Percentiles rank a stretch among this genome's conserved stretches.
Conservation (phyloP, 2,329 filamentous ascomycete species). For the Venturia nashicola region DNA sequence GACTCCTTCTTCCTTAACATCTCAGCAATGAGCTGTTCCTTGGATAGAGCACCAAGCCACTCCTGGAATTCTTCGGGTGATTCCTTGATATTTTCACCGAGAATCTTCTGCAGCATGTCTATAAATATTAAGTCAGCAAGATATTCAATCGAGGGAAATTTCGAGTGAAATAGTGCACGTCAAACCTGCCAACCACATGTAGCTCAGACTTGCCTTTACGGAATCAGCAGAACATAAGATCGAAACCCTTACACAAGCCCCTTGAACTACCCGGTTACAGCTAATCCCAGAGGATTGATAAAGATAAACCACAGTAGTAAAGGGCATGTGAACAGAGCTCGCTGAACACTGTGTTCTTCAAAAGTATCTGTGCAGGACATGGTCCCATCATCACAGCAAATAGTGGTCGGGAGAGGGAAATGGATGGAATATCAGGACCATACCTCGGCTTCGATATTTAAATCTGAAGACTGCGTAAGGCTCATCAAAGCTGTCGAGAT, state of each 20-base stretch:
- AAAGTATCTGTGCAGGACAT: slow-evolving; percentile 5
- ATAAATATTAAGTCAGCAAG: background rate
- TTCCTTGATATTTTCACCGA: slow-evolving; percentile 17
- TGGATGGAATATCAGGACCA: background rate
- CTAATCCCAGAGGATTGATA: background rate
- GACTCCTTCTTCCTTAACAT: slow-evolving; percentile 12
- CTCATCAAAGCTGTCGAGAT: slow-evolving; percentile 16
- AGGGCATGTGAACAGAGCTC: background rate
- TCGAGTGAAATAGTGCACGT: background rate
- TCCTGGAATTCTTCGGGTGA: slow-evolving; percentile 14
- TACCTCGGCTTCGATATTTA: slow-evolving; percentile 28
- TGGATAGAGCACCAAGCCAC: slow-evolving; percentile 18
- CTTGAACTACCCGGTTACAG: background rate
- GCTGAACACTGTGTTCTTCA: background rate
- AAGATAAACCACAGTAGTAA: background rate
- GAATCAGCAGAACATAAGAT: background rate
- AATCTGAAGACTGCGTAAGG: slow-evolving; percentile 38
- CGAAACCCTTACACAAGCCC: background rate
- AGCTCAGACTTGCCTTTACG: slow-evolving; percentile 10
- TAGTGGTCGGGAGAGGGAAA: background rate
- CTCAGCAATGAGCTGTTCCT: slow-evolving; percentile 19
- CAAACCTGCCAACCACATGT: background rate
- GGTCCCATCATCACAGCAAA: slow-evolving; percentile 3
- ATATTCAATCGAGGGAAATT: background rate
- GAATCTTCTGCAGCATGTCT: slow-evolving; percentile 21